Evolutionary conservation across 108 stramenopile genomes (phyloP).

Genomic region (Cyclotella kingstonii): DNA sequence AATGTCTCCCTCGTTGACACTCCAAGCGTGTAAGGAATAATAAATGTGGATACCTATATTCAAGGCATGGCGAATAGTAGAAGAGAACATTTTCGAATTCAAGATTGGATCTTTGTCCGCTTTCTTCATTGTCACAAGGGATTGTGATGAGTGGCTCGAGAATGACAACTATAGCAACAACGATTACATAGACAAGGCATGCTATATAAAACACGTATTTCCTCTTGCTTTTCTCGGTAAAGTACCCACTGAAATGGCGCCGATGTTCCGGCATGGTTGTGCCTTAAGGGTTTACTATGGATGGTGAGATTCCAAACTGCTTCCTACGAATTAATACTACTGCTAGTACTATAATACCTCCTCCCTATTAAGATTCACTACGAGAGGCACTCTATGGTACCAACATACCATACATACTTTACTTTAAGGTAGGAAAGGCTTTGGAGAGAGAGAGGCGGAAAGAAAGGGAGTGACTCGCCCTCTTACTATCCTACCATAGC

Average conservation of each 20-base stretch:
- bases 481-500: too few species aligned
- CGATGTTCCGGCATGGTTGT: background rate
- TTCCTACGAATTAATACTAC: background rate
- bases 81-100: slow-evolving; percentile 28
- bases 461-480: too few species aligned
- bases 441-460: too few species aligned
- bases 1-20: slow-evolving; percentile 35
- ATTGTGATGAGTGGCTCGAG: slow-evolving; percentile 24
- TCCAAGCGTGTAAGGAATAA: slow-evolving; percentile 33
- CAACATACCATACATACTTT: too few species aligned
- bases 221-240: slow-evolving; percentile 8
- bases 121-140: slow-evolving; percentile 14
- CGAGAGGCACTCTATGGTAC: too few species aligned
- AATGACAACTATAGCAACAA: slow-evolving; percentile 20
- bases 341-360: background rate
- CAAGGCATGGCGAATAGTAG: slow-evolving; percentile 20
- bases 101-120: slow-evolving; percentile 6
- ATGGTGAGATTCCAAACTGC: background rate
- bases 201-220: slow-evolving; percentile 28
- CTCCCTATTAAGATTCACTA: too few species aligned
- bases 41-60: slow-evolving; percentile 15
- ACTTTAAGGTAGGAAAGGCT: too few species aligned
- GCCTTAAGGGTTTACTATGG: too few species aligned
- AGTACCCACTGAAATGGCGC: slow-evolving; percentile 7
- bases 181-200: slow-evolving; percentile 28